A percentile compares a stretch with the other conserved stretches of the same genome.
Conservation (phyloP, 345 rosid genomes). For the Combretum micranthum region DNA sequence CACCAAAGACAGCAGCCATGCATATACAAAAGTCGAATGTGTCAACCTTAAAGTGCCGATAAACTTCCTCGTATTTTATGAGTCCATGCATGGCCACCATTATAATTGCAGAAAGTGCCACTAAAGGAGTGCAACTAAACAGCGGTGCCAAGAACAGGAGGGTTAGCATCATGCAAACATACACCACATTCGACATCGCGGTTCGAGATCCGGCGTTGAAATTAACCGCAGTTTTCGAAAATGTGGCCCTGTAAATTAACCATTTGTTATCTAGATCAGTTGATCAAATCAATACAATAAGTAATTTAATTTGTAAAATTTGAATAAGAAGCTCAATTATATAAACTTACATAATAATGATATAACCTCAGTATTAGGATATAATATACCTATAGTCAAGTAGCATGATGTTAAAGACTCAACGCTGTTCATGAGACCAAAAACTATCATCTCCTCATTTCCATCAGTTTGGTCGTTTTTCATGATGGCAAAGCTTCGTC, state of each 20-base stretch:
- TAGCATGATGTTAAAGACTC: conserved; percentile 4
- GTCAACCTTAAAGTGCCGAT: conserved; percentile 63
- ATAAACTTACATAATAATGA: too few relatives aligned
- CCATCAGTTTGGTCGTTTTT: conserved; percentile 7
- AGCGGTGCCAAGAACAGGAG: conserved; percentile 73
- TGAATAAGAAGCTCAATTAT: too few relatives aligned
- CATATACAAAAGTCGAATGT: conserved; percentile 74
- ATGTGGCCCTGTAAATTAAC: conserved; percentile 60
- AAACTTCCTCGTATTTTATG: conserved; percentile 53
- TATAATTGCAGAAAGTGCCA: conserved; percentile 82
- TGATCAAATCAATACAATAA: not conserved
- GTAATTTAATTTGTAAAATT: too few relatives aligned
- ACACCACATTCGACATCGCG: conserved; percentile 77
- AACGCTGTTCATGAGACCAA: conserved; percentile 4
- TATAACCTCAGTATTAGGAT: too few relatives aligned
- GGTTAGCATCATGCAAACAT: conserved; percentile 72
- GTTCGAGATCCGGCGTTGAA: conserved; percentile 67
- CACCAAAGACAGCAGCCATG: conserved; percentile 72
- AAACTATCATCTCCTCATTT: conserved; percentile 5
- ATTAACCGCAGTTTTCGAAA: conserved; percentile 91
- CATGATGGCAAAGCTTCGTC: conserved; percentile 1
- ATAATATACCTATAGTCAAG: not conserved
- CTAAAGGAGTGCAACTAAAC: conserved; percentile 83
- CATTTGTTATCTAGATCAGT: not conserved
- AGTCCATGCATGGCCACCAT: conserved; percentile 89